Conservation (phyloP, 192 early-diverging fungal genomes). For the Pilobolus umbonatus region DNA sequence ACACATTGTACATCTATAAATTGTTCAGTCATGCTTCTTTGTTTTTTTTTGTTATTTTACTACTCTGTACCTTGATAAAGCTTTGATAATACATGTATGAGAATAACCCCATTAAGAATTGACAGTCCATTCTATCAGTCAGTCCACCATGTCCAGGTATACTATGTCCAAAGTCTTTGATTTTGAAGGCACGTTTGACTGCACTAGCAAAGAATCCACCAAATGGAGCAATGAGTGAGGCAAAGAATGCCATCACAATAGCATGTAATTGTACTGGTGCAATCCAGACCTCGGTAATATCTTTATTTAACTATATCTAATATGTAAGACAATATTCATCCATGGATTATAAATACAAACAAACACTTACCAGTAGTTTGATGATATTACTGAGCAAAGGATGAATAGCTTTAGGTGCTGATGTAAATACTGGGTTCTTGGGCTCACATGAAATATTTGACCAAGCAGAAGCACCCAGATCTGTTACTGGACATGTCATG, state of each 20-base stretch:
- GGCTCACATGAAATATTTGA: constrained; percentile 48
- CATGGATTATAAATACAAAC: background rate
- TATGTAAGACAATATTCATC: background rate
- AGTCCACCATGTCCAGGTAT: constrained; percentile 98
- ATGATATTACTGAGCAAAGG: constrained; percentile 1
- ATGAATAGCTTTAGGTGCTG: constrained; percentile 31
- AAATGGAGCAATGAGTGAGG: constrained; percentile 93
- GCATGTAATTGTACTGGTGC: constrained; percentile 86
- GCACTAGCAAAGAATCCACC: constrained; percentile 98
- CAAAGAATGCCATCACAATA: constrained; percentile 84
- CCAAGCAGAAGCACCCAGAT: constrained; percentile 45
- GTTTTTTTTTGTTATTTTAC: too few species aligned
- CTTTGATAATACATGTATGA: constrained; percentile 86
- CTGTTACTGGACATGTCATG: constrained; percentile 58
- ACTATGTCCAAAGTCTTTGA: constrained; percentile 95
- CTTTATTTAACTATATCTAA: constrained; percentile 11
- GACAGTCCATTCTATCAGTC: constrained; percentile 97
- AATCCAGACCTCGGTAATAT: constrained; percentile 59
- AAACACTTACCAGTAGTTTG: constrained; percentile 16
- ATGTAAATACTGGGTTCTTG: constrained; percentile 51
- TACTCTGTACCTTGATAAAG: constrained; percentile 64
- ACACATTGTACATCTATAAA: constrained; percentile 30
- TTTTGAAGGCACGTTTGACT: constrained; percentile 94
- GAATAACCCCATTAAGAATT: constrained; percentile 95
- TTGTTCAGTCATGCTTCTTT: too few species aligned